phyloP scores from a whole-genome alignment of 2,329 filamentous ascomycete genomes.

The Colletotrichum shisoi region DNA sequence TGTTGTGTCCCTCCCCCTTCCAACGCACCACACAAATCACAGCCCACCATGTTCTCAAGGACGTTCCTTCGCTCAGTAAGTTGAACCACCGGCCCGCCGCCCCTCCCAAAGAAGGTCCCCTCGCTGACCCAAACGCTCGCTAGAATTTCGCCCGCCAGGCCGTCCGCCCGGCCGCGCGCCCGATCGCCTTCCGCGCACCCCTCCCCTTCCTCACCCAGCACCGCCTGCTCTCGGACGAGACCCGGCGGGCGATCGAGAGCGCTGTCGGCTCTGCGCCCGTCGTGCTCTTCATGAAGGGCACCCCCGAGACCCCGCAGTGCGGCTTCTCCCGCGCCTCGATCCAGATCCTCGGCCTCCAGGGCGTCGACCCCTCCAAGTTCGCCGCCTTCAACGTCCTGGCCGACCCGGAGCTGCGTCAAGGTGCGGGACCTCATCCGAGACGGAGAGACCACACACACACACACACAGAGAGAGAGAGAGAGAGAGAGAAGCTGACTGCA shows the following conservation, averaged over 20 bases:
- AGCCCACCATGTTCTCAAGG: slow-evolving; percentile 32
- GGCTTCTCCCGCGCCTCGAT: slow-evolving; percentile 95
- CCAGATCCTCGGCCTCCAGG: slow-evolving; percentile 92
- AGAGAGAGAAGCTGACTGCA: slow-evolving; percentile 21
- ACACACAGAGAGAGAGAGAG: too few species aligned
- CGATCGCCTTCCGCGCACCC: slow-evolving; percentile 40
- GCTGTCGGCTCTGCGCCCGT: slow-evolving; percentile 88
- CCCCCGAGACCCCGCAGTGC: slow-evolving; percentile 93
- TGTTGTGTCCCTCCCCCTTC: slow-evolving; percentile 4
- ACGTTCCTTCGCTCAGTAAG: slow-evolving; percentile 35
- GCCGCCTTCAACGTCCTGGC: slow-evolving; percentile 98
- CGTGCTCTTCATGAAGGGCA: slow-evolving; percentile 99
- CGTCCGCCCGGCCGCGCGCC: slow-evolving; percentile 47
- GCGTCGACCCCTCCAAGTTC: slow-evolving; percentile 94
- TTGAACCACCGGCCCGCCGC: fast-evolving
- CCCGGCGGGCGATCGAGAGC: slow-evolving; percentile 84
- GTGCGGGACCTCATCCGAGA: slow-evolving; percentile 56
- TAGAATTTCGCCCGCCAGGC: slow-evolving; percentile 52
- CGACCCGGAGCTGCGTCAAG: slow-evolving; percentile 83
- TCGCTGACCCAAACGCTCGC: slow-evolving; percentile 23
- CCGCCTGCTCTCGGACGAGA: slow-evolving; percentile 81
- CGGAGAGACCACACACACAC: too few species aligned
- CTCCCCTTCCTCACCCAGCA: slow-evolving; percentile 49
- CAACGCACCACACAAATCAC: slow-evolving; percentile 9
- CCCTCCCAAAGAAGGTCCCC: too few species aligned